These are phyloP conservation scores for Biscogniauxia mediterranea DNA, from an alignment of 2,329 filamentous ascomycete species.

Conservation along the genomic window DNA sequence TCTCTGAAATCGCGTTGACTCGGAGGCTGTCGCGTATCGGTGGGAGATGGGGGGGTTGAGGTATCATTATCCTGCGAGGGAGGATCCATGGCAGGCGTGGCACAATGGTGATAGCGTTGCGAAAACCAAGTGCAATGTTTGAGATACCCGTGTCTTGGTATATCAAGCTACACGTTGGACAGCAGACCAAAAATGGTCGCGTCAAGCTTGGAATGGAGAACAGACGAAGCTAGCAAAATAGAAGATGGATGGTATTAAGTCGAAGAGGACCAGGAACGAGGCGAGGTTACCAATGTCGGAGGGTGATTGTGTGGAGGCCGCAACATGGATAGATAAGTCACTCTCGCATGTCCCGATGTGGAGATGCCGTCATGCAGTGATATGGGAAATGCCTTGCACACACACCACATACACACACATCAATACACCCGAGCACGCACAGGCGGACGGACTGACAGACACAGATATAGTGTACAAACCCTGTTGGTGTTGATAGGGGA, in stretches of 20 bases:
- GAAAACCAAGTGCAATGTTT: conserved; percentile 11
- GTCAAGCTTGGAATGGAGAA: conserved; percentile 2
- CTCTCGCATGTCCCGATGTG: conserved; percentile 12
- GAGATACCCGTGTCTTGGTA: conserved; percentile 8
- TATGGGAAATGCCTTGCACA: too few relatives aligned
- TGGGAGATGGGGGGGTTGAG: conserved; percentile 44
- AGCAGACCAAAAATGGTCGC: conserved; percentile 7
- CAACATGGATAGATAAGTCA: conserved; percentile 8
- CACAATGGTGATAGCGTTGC: conserved; percentile 4
- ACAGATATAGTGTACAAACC: too few relatives aligned
- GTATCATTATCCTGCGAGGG: conserved; percentile 38
- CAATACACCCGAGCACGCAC: too few relatives aligned
- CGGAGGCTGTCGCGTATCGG: conserved; percentile 46
- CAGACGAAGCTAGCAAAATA: neutral
- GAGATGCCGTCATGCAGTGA: conserved; percentile 9
- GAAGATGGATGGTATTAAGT: conserved; percentile 2
- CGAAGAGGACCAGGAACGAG: neutral
- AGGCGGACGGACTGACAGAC: too few relatives aligned
- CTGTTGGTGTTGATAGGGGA: too few relatives aligned
- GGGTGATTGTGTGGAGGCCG: conserved; percentile 16
- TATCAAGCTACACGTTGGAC: conserved; percentile 2
- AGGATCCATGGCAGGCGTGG: conserved; percentile 43
- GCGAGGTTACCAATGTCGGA: neutral
- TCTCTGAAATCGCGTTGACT: conserved; percentile 32
- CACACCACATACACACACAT: too few relatives aligned